Conservation (phyloP, 139 green algal species). For the Chlorella sp. region DNA sequence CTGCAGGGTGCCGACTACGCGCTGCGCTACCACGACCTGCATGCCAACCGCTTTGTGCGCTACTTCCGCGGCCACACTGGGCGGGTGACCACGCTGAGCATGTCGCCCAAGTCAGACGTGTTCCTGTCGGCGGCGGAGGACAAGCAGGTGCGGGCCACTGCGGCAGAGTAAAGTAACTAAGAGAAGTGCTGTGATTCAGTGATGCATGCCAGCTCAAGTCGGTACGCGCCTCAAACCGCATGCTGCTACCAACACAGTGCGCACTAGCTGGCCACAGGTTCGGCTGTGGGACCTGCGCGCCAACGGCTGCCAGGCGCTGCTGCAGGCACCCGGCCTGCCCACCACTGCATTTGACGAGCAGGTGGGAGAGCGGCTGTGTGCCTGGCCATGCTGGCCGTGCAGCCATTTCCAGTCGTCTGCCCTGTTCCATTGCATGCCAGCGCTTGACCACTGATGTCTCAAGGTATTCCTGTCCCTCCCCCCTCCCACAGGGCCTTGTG, state of each 20-base stretch:
- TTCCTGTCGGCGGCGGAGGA: conserved; percentile 83
- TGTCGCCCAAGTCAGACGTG: conserved; percentile 86
- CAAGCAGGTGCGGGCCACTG: conserved; percentile 46
- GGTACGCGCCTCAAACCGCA: too few species aligned
- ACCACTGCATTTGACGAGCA: conserved; percentile 81
- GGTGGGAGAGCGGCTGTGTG: too few species aligned
- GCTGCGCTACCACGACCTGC: conserved; percentile 86
- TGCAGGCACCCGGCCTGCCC: conserved; percentile 66
- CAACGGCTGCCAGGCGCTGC: conserved; percentile 73
- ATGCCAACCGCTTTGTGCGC: conserved; percentile 85
- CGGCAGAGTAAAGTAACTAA: too few species aligned
- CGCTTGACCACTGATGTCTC: too few species aligned
- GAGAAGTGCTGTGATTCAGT: too few species aligned
- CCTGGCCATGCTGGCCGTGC: too few species aligned
- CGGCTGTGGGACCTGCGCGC: conserved; percentile 92
- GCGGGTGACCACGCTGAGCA: conserved; percentile 77
- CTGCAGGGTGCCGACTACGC: conserved; percentile 61
- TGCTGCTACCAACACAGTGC: too few species aligned
- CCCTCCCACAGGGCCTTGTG: conserved; percentile 71
- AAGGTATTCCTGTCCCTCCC: too few species aligned
- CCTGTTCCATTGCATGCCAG: too few species aligned
- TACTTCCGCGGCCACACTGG: conserved; percentile 89
- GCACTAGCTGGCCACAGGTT: conserved; percentile 55
- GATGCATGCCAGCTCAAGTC: too few species aligned
- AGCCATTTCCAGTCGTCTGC: too few species aligned